Conservation (phyloP, 2,329 filamentous ascomycete genomes). For the Xylariaceae sp. region DNA sequence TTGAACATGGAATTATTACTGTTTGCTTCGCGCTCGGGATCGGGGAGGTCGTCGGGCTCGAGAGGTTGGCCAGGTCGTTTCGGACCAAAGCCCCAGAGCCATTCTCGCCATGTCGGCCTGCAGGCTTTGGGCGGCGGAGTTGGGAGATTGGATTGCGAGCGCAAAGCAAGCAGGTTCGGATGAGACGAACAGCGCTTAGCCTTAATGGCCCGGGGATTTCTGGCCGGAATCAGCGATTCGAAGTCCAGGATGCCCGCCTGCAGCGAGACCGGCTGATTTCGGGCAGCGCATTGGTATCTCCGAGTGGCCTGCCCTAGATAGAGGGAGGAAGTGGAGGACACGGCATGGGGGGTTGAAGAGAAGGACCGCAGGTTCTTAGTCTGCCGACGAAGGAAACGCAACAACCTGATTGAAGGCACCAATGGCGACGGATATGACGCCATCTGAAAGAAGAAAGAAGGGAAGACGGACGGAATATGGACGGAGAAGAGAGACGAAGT, state of each 20-base stretch:
- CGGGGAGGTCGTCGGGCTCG: constrained; percentile 55
- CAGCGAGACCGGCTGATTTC: constrained; percentile 22
- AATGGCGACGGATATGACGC: constrained; percentile 38
- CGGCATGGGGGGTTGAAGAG: constrained; percentile 34
- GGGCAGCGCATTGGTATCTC: constrained; percentile 24
- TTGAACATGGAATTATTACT: constrained; percentile 60
- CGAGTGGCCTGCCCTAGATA: constrained; percentile 14
- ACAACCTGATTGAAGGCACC: constrained; percentile 52
- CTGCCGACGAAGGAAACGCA: constrained; percentile 69
- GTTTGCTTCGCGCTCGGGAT: constrained; percentile 52
- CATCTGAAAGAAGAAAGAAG: constrained; percentile 34
- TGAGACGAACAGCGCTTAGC: constrained; percentile 13
- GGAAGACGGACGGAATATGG: background rate
- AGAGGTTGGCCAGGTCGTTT: constrained; percentile 39
- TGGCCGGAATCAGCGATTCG: constrained; percentile 20
- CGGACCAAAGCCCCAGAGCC: constrained; percentile 41
- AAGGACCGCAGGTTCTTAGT: constrained; percentile 55
- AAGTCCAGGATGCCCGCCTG: constrained; percentile 26
- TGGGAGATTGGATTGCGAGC: constrained; percentile 29
- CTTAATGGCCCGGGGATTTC: constrained; percentile 10
- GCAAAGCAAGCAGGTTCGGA: constrained; percentile 13
- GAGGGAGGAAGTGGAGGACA: background rate
- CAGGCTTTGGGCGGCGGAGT: constrained; percentile 25
- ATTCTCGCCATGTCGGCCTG: constrained; percentile 43
- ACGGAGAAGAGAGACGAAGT: too few relatives aligned